Evolutionary conservation across 371 early-diverging fungal genomes (phyloP), one percentile per base, ranked within the genome.

Genomic region (Mucor saturninus): DNA sequence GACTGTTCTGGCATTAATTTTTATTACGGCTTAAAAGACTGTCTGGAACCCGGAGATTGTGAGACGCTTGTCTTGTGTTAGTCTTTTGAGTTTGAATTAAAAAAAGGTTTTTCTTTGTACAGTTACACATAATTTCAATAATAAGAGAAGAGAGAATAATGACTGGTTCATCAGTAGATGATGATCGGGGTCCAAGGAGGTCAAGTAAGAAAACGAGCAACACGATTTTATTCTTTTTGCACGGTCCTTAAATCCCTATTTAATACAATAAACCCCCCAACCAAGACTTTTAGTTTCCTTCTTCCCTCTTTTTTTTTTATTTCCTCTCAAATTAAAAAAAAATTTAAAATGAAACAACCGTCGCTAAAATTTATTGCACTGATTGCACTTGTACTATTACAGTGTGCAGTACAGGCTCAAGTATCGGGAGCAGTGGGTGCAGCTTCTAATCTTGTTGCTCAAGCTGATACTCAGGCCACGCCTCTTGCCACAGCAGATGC

Each of bases 321-420:
- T 49, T 30, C 5, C 26, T 26, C 15, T 46, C 10, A 4, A 26
- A 7, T 49, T 29, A 11, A 28, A 8, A 21, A 26, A 48, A n/a
- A 30, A 46, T 21, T 21, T 4, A 46, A 35, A 57, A 57, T 48
- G 35, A 58, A 48, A 48, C 50, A 31, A 15, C 50, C 37, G 35
- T 61, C 62, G 9, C 38, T 62, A 40, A 54, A 37, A 37, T 40
- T 14, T 15, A 38, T 49, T 21, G 38, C 38, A 29, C 4, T 62
- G 28, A 6, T 62, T 29, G 62, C 42, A 13, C 39, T 62, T 6
- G 38, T 63, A 10, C n/a, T 67, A 11, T 39, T 61, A 32, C 42
- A 61, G 4, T 56, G 39, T 51, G 43, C 50, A 42, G 45, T 3
- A 26, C 46, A 59, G 2, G 29, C 21, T 51, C 52, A 52, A 29